Base-by-base conservation (phyloP, 164 flowering plant genomes). In the Litsea cubeba region DNA sequence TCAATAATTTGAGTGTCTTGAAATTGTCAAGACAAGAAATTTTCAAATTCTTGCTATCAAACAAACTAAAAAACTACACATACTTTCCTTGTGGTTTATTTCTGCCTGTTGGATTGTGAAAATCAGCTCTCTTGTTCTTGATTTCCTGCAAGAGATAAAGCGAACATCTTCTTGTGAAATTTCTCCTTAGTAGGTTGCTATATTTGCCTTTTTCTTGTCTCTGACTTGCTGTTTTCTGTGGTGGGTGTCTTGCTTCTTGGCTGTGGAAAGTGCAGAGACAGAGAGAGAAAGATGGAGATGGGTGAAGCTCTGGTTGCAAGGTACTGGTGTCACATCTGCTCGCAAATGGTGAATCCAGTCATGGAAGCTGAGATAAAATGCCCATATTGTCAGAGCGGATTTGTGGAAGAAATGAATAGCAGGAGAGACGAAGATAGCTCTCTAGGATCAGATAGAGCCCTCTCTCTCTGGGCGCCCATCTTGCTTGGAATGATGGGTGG, bases 391-490 rank as follows among this genome's bases (percentile, higher is more conserved):
- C 81, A 77, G 23, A 81, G 86, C 58, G 96, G 94, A 5, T 93
- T 93, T 69, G 78, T 93, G 50, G 96, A 91, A 74, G 96, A 93
- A 76, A 85, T 91, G 88, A 80, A 75, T 24, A 30, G 71, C 70
- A 54, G 54, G 24, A 60, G 72, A 58, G 78, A 71, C 14, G 74
- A 68, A 35, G 76, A 77, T 49, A 3, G 77, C 15, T 91, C 81
- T 65, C 64, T 80, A 10, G 84, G 79, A 49, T 81, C 90, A 1
- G 89, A 90, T 12, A 82, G 86, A 17, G 86, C 96, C 25, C 82
- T 88, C 77, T 86, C 96, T 58, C 87, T 88, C 3, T 93, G 92
- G 96, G 91, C 93, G 6, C 98, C 94, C 2, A 89, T 93, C 75
- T 81, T 91, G 80, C 87, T 90, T 18, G 94, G 92, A 24, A 88